A percentile compares a stretch with the other conserved stretches of the same genome.
Evolutionary conservation across 371 early-diverging fungal species (phyloP).

Genomic region (Mucor piriformis): DNA sequence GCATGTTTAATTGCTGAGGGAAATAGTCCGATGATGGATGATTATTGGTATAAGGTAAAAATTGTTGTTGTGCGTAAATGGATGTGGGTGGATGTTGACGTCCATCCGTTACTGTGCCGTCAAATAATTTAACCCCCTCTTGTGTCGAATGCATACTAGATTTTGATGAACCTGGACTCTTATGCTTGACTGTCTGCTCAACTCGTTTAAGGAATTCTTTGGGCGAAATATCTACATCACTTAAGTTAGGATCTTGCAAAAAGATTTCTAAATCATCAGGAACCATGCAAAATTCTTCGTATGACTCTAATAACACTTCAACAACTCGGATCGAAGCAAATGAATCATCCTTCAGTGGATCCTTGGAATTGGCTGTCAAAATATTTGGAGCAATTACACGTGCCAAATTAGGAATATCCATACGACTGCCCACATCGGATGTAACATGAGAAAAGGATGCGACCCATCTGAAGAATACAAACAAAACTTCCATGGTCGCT

Average conservation of each 20-base stretch:
- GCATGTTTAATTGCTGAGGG: conserved; percentile 28
- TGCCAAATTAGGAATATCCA: conserved; percentile 93
- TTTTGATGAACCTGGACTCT: conserved; percentile 10
- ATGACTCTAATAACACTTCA: conserved; percentile 71
- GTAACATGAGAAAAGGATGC: conserved; percentile 74
- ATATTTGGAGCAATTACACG: conserved; percentile 95
- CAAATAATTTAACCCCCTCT: conserved; percentile 22
- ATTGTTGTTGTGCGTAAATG: conserved; percentile 48
- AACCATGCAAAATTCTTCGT: conserved; percentile 78
- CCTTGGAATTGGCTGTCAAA: conserved; percentile 81
- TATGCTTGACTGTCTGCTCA: conserved; percentile 44
- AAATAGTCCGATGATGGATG: conserved; percentile 36
- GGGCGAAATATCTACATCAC: conserved; percentile 45
- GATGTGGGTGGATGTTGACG: conserved; percentile 35
- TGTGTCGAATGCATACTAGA: conserved; percentile 16
- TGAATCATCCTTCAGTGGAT: conserved; percentile 76
- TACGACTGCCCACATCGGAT: conserved; percentile 83
- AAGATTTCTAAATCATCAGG: conserved; percentile 51
- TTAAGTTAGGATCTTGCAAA: conserved; percentile 43
- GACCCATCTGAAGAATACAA: conserved; percentile 87
- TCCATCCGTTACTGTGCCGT: conserved; percentile 20
- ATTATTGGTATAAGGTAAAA: conserved; percentile 43
- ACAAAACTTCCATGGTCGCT: conserved; percentile 86
- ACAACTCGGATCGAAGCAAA: conserved; percentile 78
- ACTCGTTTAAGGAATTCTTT: conserved; percentile 49